These are phyloP conservation scores for Plasmodium coatneyi DNA, from an alignment of 169 alveolate genomes.

Conservation along the genomic window DNA sequence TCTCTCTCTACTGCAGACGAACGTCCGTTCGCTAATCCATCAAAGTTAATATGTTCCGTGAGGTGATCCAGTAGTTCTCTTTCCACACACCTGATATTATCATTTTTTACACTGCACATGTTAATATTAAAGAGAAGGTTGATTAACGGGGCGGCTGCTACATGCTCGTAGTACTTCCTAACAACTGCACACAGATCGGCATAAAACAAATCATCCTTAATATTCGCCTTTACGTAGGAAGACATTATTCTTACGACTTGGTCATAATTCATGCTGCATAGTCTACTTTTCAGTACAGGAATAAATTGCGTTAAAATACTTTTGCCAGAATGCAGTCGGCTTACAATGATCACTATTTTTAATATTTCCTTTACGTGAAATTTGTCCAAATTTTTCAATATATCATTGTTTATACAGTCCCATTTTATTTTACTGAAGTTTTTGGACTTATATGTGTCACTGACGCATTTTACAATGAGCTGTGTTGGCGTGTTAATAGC, in stretches of 20 bases:
- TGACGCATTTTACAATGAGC: conserved; percentile 61
- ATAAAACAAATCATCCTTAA: conserved; percentile 40
- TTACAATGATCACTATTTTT: conserved; percentile 27
- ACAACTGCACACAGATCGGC: conserved; percentile 9
- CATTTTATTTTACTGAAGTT: conserved; percentile 69
- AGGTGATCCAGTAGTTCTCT: conserved; percentile 3
- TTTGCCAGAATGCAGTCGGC: conserved; percentile 58
- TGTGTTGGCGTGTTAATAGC: conserved; percentile 33
- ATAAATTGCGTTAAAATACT: conserved; percentile 28
- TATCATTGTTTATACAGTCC: conserved; percentile 59
- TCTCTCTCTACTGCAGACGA: background rate
- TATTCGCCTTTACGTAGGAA: conserved; percentile 52
- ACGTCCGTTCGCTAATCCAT: background rate
- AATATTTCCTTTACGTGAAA: conserved; percentile 48
- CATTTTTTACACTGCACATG: conserved; percentile 15
- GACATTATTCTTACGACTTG: conserved; percentile 1
- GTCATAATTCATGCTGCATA: conserved; percentile 13
- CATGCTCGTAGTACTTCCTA: background rate
- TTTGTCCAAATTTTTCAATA: conserved; percentile 38
- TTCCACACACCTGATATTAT: conserved; percentile 12
- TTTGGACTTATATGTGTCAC: conserved; percentile 67
- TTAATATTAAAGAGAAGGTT: conserved; percentile 27
- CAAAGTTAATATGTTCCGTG: background rate
- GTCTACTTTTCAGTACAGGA: background rate
- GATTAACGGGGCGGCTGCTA: conserved; percentile 23